Base-by-base conservation (phyloP, 2,329 filamentous ascomycete genomes). In the Corinectria fuckeliana region DNA sequence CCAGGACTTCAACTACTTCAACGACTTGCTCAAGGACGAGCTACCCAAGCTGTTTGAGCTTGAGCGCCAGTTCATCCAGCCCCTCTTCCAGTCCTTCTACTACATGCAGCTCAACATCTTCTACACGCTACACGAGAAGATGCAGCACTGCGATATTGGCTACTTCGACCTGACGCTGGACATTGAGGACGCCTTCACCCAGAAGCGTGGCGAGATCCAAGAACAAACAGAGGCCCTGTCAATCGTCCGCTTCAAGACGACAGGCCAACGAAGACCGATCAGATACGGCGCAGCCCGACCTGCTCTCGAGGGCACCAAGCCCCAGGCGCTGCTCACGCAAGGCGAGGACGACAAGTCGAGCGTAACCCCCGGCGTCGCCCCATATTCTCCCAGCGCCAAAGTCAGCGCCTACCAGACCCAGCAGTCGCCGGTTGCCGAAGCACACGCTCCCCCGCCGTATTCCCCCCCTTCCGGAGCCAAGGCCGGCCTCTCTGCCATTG, bases 101-200 rank as follows among this genome's bases (percentile, higher is more conserved):
- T 99, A 98, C 82, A 99, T 99, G 95, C 95, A 99, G 78, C 86
- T 99, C 66, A 99, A 99, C 77, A 92, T 99, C 66, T 99, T 98
- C 77, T 99, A 99, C 78, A 99, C 95, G 1, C 83, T 99, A 53
- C 95, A 99, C 76, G 94, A 98, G 78, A 92, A 90, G 78, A 99
- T 99, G 95, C 95, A 99, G 80, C 88, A 85, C 67, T 93, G 96
- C 75, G 93, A 98, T 72, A 99, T 99, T 73, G 93, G 93, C 62
- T 99, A 99, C 79, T 99, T 99, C 77, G 91, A 99, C 76, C 85
- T 99, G 50, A 91, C 91, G 2, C 84, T 91, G 28, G 93, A 96
- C 71, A 90, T 99, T 41, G 92, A 97, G 75, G 94, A 94, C 64
- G 93, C 92, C 11, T 99, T 96, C 75, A 82, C 91, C 71, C 85